Percentiles rank a stretch among this genome's conserved stretches.
Conservation (phyloP, 495 filamentous ascomycete genomes). For the Platismatia glauca region DNA sequence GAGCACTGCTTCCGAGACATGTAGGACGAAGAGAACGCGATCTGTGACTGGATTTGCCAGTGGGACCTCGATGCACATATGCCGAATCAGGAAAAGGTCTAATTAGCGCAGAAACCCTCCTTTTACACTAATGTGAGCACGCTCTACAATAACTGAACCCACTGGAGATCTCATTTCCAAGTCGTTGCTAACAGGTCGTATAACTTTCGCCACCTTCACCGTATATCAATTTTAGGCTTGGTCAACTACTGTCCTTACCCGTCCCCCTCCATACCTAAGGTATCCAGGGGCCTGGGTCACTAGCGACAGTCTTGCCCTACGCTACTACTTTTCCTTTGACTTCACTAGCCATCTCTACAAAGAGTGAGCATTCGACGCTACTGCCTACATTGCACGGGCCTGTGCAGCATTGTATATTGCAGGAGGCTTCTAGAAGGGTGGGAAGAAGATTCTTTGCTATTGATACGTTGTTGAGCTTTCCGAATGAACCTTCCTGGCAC, state of each 20-base stretch:
- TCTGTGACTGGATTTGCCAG: background rate
- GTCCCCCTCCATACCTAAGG: background rate
- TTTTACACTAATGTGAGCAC: background rate
- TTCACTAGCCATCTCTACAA: background rate
- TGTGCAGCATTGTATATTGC: background rate
- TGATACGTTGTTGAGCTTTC: conserved; percentile 1
- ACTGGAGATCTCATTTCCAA: background rate
- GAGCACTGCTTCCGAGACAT: conserved; percentile 17
- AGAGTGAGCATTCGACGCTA: background rate
- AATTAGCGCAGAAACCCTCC: background rate
- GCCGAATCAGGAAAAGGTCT: conserved; percentile 16
- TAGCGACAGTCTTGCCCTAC: background rate
- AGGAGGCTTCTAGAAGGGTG: background rate
- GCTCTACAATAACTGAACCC: background rate
- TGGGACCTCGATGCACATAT: conserved; percentile 25
- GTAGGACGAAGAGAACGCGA: conserved; percentile 22
- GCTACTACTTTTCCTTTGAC: background rate
- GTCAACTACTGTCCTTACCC: background rate
- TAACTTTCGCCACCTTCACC: background rate
- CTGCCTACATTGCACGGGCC: background rate
- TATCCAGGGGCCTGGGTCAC: background rate
- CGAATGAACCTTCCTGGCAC: background rate
- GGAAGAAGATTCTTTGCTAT: background rate
- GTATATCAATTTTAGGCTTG: background rate
- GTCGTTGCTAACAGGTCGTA: background rate